Evolutionary conservation across 225 moss, liverwort and hornwort genomes (phyloP), one percentile per base, ranked within the genome.

Genomic region (Polytrichum commune): DNA sequence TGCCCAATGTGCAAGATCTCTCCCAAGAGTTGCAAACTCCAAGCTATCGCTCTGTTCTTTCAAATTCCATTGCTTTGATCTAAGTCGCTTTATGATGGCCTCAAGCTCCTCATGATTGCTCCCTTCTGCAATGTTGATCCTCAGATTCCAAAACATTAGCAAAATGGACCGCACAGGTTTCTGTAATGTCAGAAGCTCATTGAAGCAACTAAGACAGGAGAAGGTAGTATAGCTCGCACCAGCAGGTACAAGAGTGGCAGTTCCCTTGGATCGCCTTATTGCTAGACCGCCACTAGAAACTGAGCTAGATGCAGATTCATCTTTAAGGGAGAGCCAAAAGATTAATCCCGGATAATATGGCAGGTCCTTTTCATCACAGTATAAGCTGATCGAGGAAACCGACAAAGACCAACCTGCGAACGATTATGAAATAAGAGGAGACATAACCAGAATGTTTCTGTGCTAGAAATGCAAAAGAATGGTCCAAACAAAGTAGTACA

Each of bases 61-160:
- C 35, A 67, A 38, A 6, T 32, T 23, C 32, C 29, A 67, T 67
- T 0, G 18, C 35, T 67, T 67, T 38, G 67, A 32, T 32, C 7
- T 32, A 19, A 67, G 19, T 20, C 29, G 28, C 32, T 46, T 29
- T 38, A 13, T 29, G 29, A 67, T 53, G 67, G 38, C 67, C 20
- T 29, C 35, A 38, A 67, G 29, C 35, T 67, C 67, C 67, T 67
- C 67, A 18, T 67, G 19, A 5, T 67, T 67, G 67, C 67, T 67
- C 67, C 67, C 19, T 67, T 46, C 67, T 67, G 67, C 67, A 67
- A 29, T 18, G 24, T 19, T 13, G 20, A 32, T n/a, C 35, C 35
- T 67, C 32, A 29, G 29, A 46, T 29, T 29, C 22, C 29, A 28
- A 28, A 27, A 27, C 5, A 19, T 5, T 19, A 58, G 19, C 23